These are phyloP conservation scores for Jatropha multifida DNA, from an alignment of 441 rosid genomes.

Conservation along the genomic window DNA sequence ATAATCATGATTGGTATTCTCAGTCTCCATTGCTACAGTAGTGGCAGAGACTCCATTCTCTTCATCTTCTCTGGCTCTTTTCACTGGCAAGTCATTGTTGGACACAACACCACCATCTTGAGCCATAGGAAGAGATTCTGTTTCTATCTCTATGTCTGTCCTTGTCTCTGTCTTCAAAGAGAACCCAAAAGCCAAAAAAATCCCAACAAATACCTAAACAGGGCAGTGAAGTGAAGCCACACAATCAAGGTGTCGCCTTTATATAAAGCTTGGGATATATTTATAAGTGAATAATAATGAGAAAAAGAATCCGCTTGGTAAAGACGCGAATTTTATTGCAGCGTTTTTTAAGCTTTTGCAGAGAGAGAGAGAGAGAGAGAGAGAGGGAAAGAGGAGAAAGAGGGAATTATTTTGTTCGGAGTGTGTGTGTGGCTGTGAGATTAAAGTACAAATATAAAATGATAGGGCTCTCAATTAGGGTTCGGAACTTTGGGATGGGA, in stretches of 20 bases:
- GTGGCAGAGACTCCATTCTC: conserved; percentile 38
- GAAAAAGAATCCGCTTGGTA: conserved; percentile 28
- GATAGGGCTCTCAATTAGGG: conserved; percentile 47
- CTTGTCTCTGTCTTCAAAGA: neutral
- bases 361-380: neutral
- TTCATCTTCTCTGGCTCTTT: conserved; percentile 72
- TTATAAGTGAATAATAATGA: neutral
- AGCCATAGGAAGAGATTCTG: conserved; percentile 40
- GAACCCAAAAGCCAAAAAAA: conserved; percentile 5
- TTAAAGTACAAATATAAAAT: conserved; percentile 24
- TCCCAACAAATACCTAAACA: neutral
- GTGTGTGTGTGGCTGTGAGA: conserved; percentile 6
- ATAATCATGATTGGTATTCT: conserved; percentile 26
- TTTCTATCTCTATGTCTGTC: neutral
- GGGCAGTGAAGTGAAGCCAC: conserved; percentile 24
- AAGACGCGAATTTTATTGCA: conserved; percentile 28
- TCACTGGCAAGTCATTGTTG: conserved; percentile 51
- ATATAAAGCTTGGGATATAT: neutral
- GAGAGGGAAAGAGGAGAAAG: neutral
- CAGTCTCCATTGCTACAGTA: conserved; percentile 51
- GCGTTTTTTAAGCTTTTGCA: neutral
- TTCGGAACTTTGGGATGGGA: conserved; percentile 23
- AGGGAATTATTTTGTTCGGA: neutral
- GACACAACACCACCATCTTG: conserved; percentile 34
- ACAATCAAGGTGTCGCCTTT: neutral